phyloP scores from a whole-genome alignment of 768 basidiomycete species.

The Mycena kentingensis region DNA sequence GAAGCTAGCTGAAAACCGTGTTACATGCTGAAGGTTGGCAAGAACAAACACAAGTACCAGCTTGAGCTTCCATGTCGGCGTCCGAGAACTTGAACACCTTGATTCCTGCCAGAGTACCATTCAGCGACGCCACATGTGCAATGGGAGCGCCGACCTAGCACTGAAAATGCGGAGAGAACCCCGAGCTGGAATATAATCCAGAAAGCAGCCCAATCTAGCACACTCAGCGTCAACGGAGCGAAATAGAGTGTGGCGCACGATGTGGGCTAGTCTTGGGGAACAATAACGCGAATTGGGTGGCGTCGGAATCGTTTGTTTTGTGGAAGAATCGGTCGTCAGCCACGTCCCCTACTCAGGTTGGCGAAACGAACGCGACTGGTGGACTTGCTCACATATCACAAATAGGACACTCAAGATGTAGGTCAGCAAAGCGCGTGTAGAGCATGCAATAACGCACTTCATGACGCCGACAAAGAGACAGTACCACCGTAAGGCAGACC shows the following conservation, averaged over 20 bases:
- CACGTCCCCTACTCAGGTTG: conserved; percentile 77
- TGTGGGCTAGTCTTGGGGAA: conserved; percentile 74
- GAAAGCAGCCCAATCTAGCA: conserved; percentile 77
- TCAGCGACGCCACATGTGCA: conserved; percentile 48
- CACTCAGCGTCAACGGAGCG: neutral
- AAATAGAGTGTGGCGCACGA: conserved; percentile 42
- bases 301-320: conserved; percentile 91
- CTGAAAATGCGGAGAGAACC: conserved; percentile 73
- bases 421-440: conserved; percentile 5
- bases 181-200: conserved; percentile 83
- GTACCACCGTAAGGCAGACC: conserved; percentile 82
- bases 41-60: conserved; percentile 48
- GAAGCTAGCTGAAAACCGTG: conserved; percentile 50
- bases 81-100: conserved; percentile 44
- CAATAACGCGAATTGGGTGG: conserved; percentile 82
- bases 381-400: conserved; percentile 67
- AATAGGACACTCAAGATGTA: conserved; percentile 65
- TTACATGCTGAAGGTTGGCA: neutral
- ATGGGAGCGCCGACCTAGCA: conserved; percentile 81
- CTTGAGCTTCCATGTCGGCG: conserved; percentile 69
- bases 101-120: conserved; percentile 1
- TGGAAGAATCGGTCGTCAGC: conserved; percentile 94
- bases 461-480: conserved; percentile 81
- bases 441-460: conserved; percentile 55
- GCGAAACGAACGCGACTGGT: neutral